Percentiles rank a stretch among this genome's conserved stretches.
These are phyloP conservation scores for Solanum tarapatanum DNA, from an alignment of 257 asterid species.

Conservation along the genomic window DNA sequence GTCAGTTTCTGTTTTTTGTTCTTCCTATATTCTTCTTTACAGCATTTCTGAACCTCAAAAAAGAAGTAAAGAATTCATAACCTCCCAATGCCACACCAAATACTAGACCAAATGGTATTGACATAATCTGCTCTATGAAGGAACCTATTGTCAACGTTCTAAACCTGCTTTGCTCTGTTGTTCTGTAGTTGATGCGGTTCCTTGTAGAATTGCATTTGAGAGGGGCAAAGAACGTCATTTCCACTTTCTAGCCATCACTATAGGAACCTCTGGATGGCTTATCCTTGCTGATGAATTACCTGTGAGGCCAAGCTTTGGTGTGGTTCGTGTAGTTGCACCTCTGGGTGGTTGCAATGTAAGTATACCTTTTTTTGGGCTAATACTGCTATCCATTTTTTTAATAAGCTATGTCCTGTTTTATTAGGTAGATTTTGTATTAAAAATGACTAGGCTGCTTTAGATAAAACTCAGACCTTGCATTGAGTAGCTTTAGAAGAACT, in stretches of 20 bases:
- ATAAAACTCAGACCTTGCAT: not conserved
- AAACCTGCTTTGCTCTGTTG: constrained; percentile 2
- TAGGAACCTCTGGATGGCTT: constrained; percentile 83
- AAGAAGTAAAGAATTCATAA: not conserved
- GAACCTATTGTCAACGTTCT: not conserved
- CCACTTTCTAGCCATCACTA: constrained; percentile 54
- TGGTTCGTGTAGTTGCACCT: constrained; percentile 79
- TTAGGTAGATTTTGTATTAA: not conserved
- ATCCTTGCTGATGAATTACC: constrained; percentile 69
- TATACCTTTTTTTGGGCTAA: constrained; percentile 4
- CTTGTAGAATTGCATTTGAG: constrained; percentile 96
- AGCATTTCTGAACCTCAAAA: not conserved
- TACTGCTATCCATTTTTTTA: constrained; percentile 2
- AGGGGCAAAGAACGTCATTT: constrained; percentile 93
- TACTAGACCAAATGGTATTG: not conserved
- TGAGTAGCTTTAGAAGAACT: not conserved
- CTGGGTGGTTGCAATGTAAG: constrained; percentile 94
- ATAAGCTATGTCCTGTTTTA: not conserved
- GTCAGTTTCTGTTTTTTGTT: constrained; percentile 26
- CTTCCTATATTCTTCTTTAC: not conserved
- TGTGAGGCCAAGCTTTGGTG: constrained; percentile 43
- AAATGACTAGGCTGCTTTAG: not conserved
- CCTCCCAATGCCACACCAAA: not conserved
- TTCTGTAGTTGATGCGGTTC: constrained; percentile 62
- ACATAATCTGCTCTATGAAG: not conserved